Base-by-base conservation (phyloP, 2,329 filamentous ascomycete genomes). In the Lachnellula occidentalis region DNA sequence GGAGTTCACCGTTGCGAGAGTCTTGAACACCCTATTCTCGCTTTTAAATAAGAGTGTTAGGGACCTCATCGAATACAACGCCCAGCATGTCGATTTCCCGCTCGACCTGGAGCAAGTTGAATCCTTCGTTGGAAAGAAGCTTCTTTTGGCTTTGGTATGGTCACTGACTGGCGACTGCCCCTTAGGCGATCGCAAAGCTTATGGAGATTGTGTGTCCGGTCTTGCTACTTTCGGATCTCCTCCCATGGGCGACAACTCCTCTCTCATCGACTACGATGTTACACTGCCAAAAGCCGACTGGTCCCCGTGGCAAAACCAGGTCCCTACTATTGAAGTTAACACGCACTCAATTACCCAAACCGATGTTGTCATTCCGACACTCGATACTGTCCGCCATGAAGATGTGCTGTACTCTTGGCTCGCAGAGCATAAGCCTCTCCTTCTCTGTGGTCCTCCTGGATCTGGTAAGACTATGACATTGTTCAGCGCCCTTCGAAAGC, bases 391-490 rank as follows among this genome's bases (percentile, higher is more conserved):
- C 45, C 90, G 94, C 31, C 94, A 99, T 65, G 94, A 99, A 71
- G 94, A 97, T 72, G 90, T 99, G n/a, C 79, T 99, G 15, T 99
- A 99, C 76, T 99, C 95, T 3, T 99, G 94, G 94, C 83, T 99
- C 45, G 94, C 95, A 15, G 94, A 99, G 71, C 94, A 99, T 71
- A 99, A 99, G 75, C 94, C 95, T 12, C 78, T 99, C 17, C 78
- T 99, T 50, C 86, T 99, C 15, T 99, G 94, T 70, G 95, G 94
- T 71, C 95, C 94, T 69, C 94, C 94, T 55, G 94, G 94, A 76
- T 99, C 94, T 50, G 94, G 94, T 78, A 99, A 99, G 77, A 99
- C 94, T 4, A 99, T 99, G 94, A 99, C 94, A 11, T 78, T 99
- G 12, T 99, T 99, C 77, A 96, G 92, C 69, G 94, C 94, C 34